phyloP scores from a whole-genome alignment of 2,329 filamentous ascomycete genomes.

The Hypomyces rosellus region DNA sequence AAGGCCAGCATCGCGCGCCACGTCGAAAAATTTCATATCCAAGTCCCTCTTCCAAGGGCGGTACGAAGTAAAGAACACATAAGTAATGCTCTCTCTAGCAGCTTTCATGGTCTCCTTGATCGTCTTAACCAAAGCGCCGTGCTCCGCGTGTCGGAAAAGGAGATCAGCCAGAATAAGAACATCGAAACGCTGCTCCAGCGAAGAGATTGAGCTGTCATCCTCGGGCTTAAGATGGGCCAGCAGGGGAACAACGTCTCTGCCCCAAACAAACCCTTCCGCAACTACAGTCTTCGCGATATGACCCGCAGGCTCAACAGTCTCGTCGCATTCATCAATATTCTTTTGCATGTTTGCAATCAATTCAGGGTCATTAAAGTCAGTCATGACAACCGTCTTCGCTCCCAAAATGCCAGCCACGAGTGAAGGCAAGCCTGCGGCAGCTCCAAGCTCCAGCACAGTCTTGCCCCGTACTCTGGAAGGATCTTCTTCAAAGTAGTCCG shows the following conservation, averaged over 20 bases:
- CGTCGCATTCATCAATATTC: slow-evolving; percentile 60
- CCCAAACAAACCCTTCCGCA: slow-evolving; percentile 79
- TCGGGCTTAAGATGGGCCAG: slow-evolving; percentile 47
- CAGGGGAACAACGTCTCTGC: slow-evolving; percentile 54
- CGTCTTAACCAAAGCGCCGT: slow-evolving; percentile 67
- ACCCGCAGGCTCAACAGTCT: slow-evolving; percentile 26
- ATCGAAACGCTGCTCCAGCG: slow-evolving; percentile 53
- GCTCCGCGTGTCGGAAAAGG: slow-evolving; percentile 86
- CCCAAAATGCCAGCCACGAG: slow-evolving; percentile 70
- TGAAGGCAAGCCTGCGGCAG: slow-evolving; percentile 78
- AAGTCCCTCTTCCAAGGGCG: slow-evolving; percentile 82
- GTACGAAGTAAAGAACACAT: slow-evolving; percentile 94
- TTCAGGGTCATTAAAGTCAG: slow-evolving; percentile 82
- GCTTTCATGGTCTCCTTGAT: slow-evolving; percentile 61
- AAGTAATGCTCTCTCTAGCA: slow-evolving; percentile 52
- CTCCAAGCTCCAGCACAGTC: slow-evolving; percentile 82
- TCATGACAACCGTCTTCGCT: slow-evolving; percentile 67
- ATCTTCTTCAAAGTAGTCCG: slow-evolving; percentile 69
- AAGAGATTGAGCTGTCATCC: not conserved
- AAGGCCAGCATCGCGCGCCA: slow-evolving; percentile 65
- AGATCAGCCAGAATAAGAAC: slow-evolving; percentile 81
- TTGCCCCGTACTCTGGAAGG: slow-evolving; percentile 57
- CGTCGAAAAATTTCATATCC: slow-evolving; percentile 80
- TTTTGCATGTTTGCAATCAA: slow-evolving; percentile 72
- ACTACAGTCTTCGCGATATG: slow-evolving; percentile 36